phyloP scores from a whole-genome alignment of 176 grass and related monocot species.

The Carex cristatella region DNA sequence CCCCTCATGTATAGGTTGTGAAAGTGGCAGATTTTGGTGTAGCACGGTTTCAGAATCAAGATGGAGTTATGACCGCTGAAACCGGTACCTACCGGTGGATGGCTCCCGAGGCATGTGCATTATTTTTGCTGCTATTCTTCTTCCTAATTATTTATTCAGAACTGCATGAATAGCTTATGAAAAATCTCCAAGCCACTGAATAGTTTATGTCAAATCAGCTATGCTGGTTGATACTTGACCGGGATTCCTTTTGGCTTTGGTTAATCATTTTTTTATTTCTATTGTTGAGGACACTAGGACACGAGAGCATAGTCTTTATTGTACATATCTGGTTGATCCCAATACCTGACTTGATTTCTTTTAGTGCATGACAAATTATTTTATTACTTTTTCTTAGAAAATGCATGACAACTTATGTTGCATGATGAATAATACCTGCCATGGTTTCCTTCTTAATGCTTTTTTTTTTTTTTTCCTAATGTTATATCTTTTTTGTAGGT shows the following conservation, averaged over 20 bases:
- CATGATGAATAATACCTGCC: background rate
- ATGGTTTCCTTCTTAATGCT: background rate
- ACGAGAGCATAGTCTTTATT: background rate
- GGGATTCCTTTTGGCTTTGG: background rate
- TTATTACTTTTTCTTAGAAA: background rate
- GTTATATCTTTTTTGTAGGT: slow-evolving; percentile 40
- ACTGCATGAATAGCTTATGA: background rate
- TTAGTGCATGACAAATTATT: background rate
- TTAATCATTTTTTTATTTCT: background rate
- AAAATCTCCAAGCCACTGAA: background rate
- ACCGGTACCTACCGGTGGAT: slow-evolving; percentile 99
- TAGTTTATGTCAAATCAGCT: background rate
- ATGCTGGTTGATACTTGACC: background rate
- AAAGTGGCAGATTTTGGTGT: slow-evolving; percentile 99
- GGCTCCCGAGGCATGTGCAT: slow-evolving; percentile 83
- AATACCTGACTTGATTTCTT: background rate
- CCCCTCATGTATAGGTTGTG: slow-evolving; percentile 49
- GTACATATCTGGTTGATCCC: background rate
- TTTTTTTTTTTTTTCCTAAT: background rate
- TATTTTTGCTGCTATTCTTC: background rate
- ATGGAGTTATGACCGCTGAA: slow-evolving; percentile 94
- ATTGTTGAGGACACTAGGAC: background rate
- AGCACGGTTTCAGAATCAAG: slow-evolving; percentile 90
- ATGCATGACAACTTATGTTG: background rate
- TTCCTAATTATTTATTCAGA: background rate